These are phyloP conservation scores for Psilocybe mexicana DNA, from an alignment of 1,284 basidiomycete genomes.

Conservation along the genomic window DNA sequence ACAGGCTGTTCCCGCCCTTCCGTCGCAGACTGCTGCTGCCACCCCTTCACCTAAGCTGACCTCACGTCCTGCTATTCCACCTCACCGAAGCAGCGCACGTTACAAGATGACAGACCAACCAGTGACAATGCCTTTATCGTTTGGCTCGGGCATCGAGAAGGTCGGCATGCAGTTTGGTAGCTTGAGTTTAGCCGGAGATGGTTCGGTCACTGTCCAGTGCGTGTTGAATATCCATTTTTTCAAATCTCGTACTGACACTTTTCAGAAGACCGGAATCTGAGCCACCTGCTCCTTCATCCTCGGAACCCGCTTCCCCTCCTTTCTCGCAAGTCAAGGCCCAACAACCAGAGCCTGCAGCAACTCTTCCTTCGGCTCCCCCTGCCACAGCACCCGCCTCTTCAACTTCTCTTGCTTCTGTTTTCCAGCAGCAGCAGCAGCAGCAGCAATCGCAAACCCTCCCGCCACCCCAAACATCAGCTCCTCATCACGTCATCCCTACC, in stretches of 20 bases:
- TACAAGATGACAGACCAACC: conserved; percentile 74
- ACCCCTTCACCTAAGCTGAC: conserved; percentile 42
- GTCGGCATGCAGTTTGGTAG: conserved; percentile 85
- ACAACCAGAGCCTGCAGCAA: conserved; percentile 20
- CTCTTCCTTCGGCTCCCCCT: conserved; percentile 27
- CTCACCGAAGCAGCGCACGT: conserved; percentile 56
- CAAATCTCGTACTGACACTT: not conserved
- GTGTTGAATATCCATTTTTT: conserved; percentile 2
- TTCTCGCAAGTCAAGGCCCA: conserved; percentile 28
- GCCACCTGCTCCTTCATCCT: conserved; percentile 19
- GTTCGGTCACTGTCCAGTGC: conserved; percentile 38
- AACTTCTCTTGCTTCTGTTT: conserved; percentile 42
- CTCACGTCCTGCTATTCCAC: conserved; percentile 46
- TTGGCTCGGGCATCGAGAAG: conserved; percentile 64
- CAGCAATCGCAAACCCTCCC: conserved; percentile 25
- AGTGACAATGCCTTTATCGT: conserved; percentile 72
- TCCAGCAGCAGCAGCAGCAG: conserved; percentile 43
- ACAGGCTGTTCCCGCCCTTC: conserved; percentile 24
- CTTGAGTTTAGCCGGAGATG: conserved; percentile 63
- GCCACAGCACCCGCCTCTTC: conserved; percentile 43
- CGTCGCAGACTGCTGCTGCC: conserved; percentile 30
- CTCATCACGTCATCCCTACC: conserved; percentile 39
- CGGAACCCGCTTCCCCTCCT: conserved; percentile 32
- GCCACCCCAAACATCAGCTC: conserved; percentile 31
- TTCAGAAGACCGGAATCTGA: conserved; percentile 33